A percentile compares a stretch with the other conserved stretches of the same genome.
Evolutionary conservation across 306 rosid genomes (phyloP).

Genomic region (Neltuma alba): DNA sequence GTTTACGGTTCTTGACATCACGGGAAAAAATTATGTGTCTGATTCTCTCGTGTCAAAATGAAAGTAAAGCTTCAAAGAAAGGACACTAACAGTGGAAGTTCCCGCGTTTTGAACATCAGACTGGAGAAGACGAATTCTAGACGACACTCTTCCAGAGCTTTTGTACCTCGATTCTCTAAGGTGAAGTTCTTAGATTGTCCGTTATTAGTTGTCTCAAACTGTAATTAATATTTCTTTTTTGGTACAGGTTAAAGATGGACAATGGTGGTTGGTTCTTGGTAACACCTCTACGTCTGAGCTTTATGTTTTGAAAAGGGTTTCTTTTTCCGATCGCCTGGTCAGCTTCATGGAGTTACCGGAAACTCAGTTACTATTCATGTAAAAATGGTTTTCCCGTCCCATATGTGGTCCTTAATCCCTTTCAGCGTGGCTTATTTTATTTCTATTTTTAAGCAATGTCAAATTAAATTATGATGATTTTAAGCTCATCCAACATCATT

Average conservation of each 20-base stretch:
- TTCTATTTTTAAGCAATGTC: background rate
- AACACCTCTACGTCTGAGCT: conserved; percentile 74
- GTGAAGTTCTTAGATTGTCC: conserved; percentile 36
- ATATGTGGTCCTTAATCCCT: conserved; percentile 15
- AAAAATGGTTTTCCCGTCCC: conserved; percentile 22
- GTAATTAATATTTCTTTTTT: conserved; percentile 19
- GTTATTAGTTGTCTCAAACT: conserved; percentile 20
- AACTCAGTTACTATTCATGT: conserved; percentile 57
- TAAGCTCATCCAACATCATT: background rate
- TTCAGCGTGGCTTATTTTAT: conserved; percentile 1
- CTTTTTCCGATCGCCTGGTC: conserved; percentile 71
- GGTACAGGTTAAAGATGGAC: conserved; percentile 84
- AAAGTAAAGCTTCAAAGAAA: conserved; percentile 62
- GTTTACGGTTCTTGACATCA: too few species aligned
- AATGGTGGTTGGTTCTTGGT: conserved; percentile 97
- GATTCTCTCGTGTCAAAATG: conserved; percentile 73
- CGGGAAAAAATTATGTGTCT: too few species aligned
- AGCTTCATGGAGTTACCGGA: conserved; percentile 82
- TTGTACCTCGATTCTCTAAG: conserved; percentile 90
- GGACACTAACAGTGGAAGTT: conserved; percentile 46
- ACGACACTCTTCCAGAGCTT: conserved; percentile 68
- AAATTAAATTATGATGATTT: background rate
- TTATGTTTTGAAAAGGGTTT: conserved; percentile 78
- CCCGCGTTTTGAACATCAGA: conserved; percentile 59
- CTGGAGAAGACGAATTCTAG: conserved; percentile 76